Conservation (phyloP, 495 filamentous ascomycete genomes). For the Coniosporium apollinis region DNA sequence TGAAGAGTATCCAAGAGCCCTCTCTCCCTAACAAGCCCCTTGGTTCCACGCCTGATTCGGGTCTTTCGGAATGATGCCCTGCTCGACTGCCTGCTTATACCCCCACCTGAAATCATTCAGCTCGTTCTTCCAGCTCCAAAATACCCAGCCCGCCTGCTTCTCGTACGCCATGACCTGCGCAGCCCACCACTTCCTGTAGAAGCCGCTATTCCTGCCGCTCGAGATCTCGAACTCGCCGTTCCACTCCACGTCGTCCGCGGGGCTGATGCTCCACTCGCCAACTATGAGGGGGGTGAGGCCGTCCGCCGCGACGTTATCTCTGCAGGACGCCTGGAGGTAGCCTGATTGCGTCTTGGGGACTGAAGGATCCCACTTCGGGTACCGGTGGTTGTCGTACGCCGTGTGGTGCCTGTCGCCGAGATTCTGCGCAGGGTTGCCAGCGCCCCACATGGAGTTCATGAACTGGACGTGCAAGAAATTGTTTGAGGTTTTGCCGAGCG, state of each 20-base stretch:
- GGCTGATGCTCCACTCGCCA: constrained; percentile 40
- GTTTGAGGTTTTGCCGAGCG: constrained; percentile 20
- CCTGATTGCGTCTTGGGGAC: constrained; percentile 25
- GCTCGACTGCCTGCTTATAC: constrained; percentile 34
- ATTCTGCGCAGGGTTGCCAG: constrained; percentile 31
- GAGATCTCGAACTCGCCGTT: constrained; percentile 27
- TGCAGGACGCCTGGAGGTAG: constrained; percentile 35
- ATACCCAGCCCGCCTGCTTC: constrained; percentile 41
- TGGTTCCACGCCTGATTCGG: constrained; percentile 13
- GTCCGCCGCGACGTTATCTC: constrained; percentile 26
- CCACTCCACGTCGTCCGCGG: constrained; percentile 29
- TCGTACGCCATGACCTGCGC: constrained; percentile 42
- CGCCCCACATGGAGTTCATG: constrained; percentile 37
- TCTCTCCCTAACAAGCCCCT: constrained; percentile 4
- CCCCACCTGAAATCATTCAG: constrained; percentile 43
- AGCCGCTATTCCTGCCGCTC: constrained; percentile 26
- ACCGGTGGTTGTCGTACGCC: constrained; percentile 38
- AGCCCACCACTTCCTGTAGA: constrained; percentile 42
- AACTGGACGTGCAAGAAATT: constrained; percentile 37
- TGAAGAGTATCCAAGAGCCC: too few relatives aligned
- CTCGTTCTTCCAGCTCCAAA: constrained; percentile 46
- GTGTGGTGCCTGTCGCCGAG: constrained; percentile 26
- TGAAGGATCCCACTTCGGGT: constrained; percentile 34
- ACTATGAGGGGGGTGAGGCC: constrained; percentile 33
- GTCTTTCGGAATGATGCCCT: constrained; percentile 32